phyloP scores from a whole-genome alignment of 2,329 filamentous ascomycete genomes.

The Aspergillus ruber region DNA sequence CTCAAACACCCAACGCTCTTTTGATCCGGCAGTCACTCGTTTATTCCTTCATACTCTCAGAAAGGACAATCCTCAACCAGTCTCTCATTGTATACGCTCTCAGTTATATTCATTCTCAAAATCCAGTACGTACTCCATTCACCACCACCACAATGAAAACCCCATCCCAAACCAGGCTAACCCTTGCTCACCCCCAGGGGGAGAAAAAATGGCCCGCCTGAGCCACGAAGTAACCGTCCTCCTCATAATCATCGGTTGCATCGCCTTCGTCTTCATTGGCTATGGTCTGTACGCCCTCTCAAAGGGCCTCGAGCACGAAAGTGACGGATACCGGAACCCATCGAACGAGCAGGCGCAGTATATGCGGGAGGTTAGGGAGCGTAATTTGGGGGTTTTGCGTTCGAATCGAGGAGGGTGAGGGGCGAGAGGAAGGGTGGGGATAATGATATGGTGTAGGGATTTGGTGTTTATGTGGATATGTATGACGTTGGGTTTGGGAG shows the following conservation, averaged over 20 bases:
- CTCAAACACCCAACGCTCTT: not conserved
- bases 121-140: not conserved
- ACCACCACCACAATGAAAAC: no score
- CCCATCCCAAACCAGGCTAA: not conserved
- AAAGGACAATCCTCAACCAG: not conserved
- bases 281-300: conserved; percentile 19
- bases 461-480: not conserved
- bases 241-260: conserved; percentile 15
- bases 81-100: no score
- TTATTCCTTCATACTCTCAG: not conserved
- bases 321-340: conserved; percentile 7
- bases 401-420: conserved; percentile 4
- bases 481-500: no score
- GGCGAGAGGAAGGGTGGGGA: not conserved
- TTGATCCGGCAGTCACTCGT: not conserved
- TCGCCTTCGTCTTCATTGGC: conserved; percentile 21
- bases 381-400: conserved; percentile 17
- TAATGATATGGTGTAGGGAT: not conserved
- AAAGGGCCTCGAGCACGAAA: conserved; percentile 8
- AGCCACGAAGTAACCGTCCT: conserved; percentile 6
- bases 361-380: conserved; percentile 21
- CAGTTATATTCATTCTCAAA: no score
- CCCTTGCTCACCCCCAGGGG: not conserved
- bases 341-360: conserved; percentile 21
- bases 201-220: not conserved